phyloP scores from a whole-genome alignment of 129 eudicot genomes.

The Centaurea solstitialis region DNA sequence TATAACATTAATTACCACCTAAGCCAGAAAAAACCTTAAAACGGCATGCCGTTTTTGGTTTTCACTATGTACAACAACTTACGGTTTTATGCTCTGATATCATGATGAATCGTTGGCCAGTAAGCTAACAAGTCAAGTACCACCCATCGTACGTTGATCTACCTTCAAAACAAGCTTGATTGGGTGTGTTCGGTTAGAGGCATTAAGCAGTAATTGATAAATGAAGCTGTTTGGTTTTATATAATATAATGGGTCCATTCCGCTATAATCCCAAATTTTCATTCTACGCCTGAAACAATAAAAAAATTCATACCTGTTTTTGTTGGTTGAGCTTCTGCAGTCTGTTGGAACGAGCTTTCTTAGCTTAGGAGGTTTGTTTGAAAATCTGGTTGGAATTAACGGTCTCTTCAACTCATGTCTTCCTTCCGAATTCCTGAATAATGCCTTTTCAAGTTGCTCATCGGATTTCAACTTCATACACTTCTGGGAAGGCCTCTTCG shows the following conservation, averaged over 20 bases:
- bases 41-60: background rate
- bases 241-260: too few species aligned
- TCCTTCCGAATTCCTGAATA: constrained; percentile 26
- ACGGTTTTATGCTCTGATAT: background rate
- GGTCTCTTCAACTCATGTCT: constrained; percentile 39
- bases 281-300: too few species aligned
- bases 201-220: too few species aligned
- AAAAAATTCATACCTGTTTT: background rate
- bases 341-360: constrained; percentile 46
- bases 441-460: constrained; percentile 35
- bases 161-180: background rate
- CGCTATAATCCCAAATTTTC: too few species aligned
- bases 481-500: constrained; percentile 50
- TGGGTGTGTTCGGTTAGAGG: too few species aligned
- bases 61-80: background rate
- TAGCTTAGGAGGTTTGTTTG: constrained; percentile 42
- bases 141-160: background rate
- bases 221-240: too few species aligned
- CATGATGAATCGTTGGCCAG: background rate
- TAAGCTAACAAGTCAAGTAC: background rate
- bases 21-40: background rate
- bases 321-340: constrained; percentile 12
- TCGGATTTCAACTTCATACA: constrained; percentile 39
- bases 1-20: background rate
- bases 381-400: constrained; percentile 12